Evolutionary conservation across 352 stramenopile species (phyloP), one percentile per base, ranked within the genome.

Genomic region (Globisporangium apiculatum): DNA sequence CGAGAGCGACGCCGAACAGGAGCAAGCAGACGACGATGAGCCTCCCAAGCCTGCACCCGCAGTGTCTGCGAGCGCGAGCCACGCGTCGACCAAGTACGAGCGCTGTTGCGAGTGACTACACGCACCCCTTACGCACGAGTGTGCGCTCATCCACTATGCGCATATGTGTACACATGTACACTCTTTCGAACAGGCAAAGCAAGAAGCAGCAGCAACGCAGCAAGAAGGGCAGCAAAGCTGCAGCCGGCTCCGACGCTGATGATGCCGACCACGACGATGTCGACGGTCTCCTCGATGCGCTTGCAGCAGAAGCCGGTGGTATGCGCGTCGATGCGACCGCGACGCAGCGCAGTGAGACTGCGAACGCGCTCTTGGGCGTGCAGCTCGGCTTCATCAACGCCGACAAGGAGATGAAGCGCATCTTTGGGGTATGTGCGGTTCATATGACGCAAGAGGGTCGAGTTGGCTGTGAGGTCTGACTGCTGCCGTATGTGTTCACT

Each of bases 361-460:
- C 83, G 61, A 87, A 86, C 48, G 72, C 70, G 14, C 62, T 94
- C 1, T 76, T 94, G 5, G 61, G 72, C 7, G 85, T 91, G 15
- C 72, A 92, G 38, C 62, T 91, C 42, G 71, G 76, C 47, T 79
- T 87, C 55, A 75, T 89, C 51, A 94, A 94, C 53, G 85, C 85
- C 15, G 85, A 94, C 60, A 91, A 87, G 62, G 85, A 94, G 67
- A 93, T 94, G 85, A 93, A 91, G 67, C 80, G 85, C 46, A 88
- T 94, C 57, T 93, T 94, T 69, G 83, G 83, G 18, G 84, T 94
- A 60, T 15, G 72, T 36, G 2, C 4, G 5, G 3, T 12, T 24
- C 47, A 15, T 11, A 3, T 17, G n/a, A 48, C 4, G 12, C 35
- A 10, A 41, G 38, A 36, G 14, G 14, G 49, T 55, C 10, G 41